Evolutionary conservation across 2,329 filamentous ascomycete genomes (phyloP), one percentile per base, ranked within the genome.

Genomic region (Hirsutella rhossiliensis): DNA sequence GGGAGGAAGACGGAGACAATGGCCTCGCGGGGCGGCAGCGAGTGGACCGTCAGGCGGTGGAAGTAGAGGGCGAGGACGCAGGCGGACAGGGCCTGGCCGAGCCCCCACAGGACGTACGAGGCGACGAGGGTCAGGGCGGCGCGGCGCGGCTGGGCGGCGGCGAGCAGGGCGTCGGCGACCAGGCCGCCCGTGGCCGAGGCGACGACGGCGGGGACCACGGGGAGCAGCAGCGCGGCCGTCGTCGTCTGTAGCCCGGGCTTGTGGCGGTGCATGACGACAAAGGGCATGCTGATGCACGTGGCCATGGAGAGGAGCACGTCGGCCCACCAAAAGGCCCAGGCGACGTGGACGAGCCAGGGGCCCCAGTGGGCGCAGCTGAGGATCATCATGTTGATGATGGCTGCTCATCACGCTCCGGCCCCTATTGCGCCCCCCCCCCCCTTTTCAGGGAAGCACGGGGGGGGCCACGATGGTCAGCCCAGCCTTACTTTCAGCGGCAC

Each of bases 1-100:
- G 82, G 81, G 0, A 86, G 62, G 50, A 85, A 82, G 7, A 78
- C 74, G 2, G 75, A 81, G 11, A 84, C 79, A 38, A 85, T 79
- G 44, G 79, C 75, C 54, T 84, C 82, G 41, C 74, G 69, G 1
- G 79, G 73, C 0, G 81, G 81, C 13, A 85, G 67, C 34, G 78
- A 77, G 59, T 85, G 75, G 3, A 85, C 58, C 4, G 76, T 78
- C 11, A 87, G 66, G 11, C 82, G 77, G 47, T 82, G 76, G 54
- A 83, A 84, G 60, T 86, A 87, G 32, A 86, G 72, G 11, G 76
- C 76, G 23, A 85, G 63, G 18, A 84, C 72, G 37, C 72, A 69
- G 58, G 80, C 72, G 2, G 80, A 75, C 42, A 86, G 67, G 30
- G 59, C 59, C 51, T 64, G 69, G 5, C 79, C 77, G 45, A 78